phyloP scores from a whole-genome alignment of 192 early-diverging fungal genomes.

The Paraglomus brasilianum region DNA sequence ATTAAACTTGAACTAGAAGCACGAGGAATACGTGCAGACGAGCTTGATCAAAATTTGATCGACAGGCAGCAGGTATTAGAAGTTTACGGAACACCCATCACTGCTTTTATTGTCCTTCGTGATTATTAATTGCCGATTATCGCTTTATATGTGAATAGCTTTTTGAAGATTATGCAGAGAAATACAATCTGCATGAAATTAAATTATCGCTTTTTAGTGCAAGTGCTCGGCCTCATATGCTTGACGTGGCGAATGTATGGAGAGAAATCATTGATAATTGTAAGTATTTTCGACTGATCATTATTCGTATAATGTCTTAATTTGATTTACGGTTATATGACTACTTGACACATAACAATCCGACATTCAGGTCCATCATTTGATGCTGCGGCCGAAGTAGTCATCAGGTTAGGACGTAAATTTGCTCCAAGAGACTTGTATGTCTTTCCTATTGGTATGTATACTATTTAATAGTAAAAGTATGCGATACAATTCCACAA shows the following conservation, averaged over 20 bases:
- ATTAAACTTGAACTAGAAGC: too few relatives aligned
- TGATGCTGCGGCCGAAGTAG: background rate
- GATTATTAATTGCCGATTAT: too few relatives aligned
- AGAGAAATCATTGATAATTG: background rate
- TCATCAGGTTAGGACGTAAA: conserved; percentile 10
- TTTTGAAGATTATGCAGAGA: too few relatives aligned
- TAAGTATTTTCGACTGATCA: background rate
- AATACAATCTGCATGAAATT: too few relatives aligned
- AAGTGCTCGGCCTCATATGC: background rate
- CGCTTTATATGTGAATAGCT: too few relatives aligned
- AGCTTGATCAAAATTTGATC: too few relatives aligned
- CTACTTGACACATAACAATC: background rate
- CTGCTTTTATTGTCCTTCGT: too few relatives aligned
- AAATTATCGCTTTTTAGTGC: background rate
- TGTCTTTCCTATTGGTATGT: background rate
- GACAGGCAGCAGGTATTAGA: too few relatives aligned
- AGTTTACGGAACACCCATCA: too few relatives aligned
- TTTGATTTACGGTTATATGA: background rate
- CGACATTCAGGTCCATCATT: background rate
- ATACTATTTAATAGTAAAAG: too few relatives aligned
- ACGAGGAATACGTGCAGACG: too few relatives aligned
- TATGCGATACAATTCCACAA: too few relatives aligned
- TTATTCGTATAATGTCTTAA: background rate
- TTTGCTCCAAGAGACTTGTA: background rate
- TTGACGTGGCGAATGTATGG: background rate